Conservation (phyloP, 495 filamentous ascomycete genomes). For the Hypoxylon fuscum region DNA sequence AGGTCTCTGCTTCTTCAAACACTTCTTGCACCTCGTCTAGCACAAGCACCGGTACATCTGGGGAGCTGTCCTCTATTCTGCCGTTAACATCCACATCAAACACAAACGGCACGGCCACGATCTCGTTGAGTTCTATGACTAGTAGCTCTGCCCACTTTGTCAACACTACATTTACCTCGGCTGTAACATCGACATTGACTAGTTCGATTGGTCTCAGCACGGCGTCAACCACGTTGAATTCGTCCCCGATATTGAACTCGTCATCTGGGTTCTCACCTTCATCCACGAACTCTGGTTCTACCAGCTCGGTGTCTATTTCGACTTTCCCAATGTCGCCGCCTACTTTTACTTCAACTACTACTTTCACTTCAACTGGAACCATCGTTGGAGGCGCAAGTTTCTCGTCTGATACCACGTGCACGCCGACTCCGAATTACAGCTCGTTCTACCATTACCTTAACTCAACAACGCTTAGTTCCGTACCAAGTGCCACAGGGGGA, state of each 20-base stretch:
- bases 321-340: constrained; percentile 1
- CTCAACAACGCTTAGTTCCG: neutral
- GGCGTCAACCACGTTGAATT: constrained; percentile 5
- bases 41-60: constrained; percentile 6
- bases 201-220: neutral
- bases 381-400: neutral
- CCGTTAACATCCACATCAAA: constrained; percentile 22
- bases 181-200: neutral
- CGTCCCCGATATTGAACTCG: neutral
- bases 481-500: neutral
- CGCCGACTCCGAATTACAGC: neutral
- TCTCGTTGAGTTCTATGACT: neutral
- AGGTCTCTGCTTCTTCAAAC: constrained; percentile 7
- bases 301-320: constrained; percentile 2
- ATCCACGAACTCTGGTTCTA: neutral
- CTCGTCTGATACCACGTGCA: constrained; percentile 29
- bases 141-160: constrained; percentile 23
- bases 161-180: constrained; percentile 18
- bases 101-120: constrained; percentile 5
- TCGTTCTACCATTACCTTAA: constrained; percentile 17
- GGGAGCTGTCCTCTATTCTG: constrained; percentile 3
- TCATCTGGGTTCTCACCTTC: neutral
- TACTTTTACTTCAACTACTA: neutral
- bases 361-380: constrained; percentile 1
- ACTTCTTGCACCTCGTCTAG: neutral